Evolutionary conservation across 768 basidiomycete species (phyloP), one percentile per base, ranked within the genome.

Genomic region (Collybia mongolica): DNA sequence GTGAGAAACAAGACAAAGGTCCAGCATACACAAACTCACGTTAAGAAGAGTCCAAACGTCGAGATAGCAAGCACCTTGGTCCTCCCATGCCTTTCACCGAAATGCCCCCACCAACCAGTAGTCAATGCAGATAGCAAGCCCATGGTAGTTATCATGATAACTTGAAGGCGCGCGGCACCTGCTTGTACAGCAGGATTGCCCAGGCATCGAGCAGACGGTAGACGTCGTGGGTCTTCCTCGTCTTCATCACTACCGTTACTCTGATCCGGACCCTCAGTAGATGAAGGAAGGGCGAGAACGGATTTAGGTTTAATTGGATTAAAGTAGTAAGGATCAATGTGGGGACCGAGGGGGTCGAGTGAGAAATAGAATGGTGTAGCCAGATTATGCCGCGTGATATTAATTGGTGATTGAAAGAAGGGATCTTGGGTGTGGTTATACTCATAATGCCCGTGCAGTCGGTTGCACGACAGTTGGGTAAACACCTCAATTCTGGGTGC

Each of bases 21-120:
- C 40, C 49, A 44, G 23, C 15, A 70, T 32, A 32, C 32, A 12
- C 14, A 14, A 32, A 32, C 66, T 18, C 56, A 74, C 67, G 73
- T 70, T 48, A 68, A 60, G 58, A 75, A 67, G 15, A 72, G 50
- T 15, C 94, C 92, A 20, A 88, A 62, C 0, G 88, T 82, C 8
- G 85, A 70, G 22, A 86, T 72, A 5, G 88, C 85, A 49, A 96
- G 80, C 19, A 95, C 84, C 45, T 75, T 80, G 2, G 86, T 92
- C 40, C 94, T 75, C 12, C 94, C 94, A 55, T 86, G 68, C 18
- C 82, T 74, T 62, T 96, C 91, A 23, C 90, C 83, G 46, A 86
- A 87, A 49, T 81, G 81, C 23, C 91, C 90, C 94, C 94, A 97
- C 82, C 86, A 93, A 2, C 86, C 89, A 0, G 92, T 90, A 5